phyloP scores from a whole-genome alignment of 345 rosid genomes.

The Reutealis trisperma region DNA sequence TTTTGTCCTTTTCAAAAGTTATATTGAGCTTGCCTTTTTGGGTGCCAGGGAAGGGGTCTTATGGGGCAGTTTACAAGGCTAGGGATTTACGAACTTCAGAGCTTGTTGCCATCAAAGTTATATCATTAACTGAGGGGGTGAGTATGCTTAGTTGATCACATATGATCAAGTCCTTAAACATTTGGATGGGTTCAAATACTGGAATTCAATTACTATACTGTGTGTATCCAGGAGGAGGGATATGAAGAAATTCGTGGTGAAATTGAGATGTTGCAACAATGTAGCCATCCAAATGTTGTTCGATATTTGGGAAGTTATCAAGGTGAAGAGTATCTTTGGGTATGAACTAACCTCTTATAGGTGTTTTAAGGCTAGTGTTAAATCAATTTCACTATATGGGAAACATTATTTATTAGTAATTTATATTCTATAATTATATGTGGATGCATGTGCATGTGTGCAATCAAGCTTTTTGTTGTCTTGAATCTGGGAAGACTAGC shows the following conservation, averaged over 20 bases:
- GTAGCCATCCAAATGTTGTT: slow-evolving; percentile 95
- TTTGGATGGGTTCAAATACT: slow-evolving; percentile 1
- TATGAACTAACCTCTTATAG: slow-evolving; percentile 10
- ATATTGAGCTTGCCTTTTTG: slow-evolving; percentile 15
- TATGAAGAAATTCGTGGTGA: slow-evolving; percentile 98
- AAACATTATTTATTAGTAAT: background rate
- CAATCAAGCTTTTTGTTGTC: slow-evolving; percentile 7
- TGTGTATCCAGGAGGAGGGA: slow-evolving; percentile 80
- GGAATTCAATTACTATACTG: slow-evolving; percentile 14
- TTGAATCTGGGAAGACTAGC: slow-evolving; percentile 24
- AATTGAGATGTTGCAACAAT: slow-evolving; percentile 99
- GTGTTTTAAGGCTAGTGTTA: background rate
- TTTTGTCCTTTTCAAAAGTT: background rate
- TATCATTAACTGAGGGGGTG: slow-evolving; percentile 93
- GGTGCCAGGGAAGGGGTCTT: slow-evolving; percentile 90
- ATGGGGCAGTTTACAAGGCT: slow-evolving; percentile 97
- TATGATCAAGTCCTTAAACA: background rate
- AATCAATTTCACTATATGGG: slow-evolving; percentile 1
- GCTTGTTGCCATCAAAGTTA: slow-evolving; percentile 96
- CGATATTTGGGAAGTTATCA: slow-evolving; percentile 96
- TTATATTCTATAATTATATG: background rate
- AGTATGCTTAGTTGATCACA: slow-evolving; percentile 22
- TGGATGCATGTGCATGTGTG: too few species aligned
- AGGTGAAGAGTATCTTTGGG: slow-evolving; percentile 99
- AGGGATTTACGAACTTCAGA: slow-evolving; percentile 91